Evolutionary conservation across 2,329 filamentous ascomycete genomes (phyloP).

Genomic region (Tolypocladium ophioglossoides): DNA sequence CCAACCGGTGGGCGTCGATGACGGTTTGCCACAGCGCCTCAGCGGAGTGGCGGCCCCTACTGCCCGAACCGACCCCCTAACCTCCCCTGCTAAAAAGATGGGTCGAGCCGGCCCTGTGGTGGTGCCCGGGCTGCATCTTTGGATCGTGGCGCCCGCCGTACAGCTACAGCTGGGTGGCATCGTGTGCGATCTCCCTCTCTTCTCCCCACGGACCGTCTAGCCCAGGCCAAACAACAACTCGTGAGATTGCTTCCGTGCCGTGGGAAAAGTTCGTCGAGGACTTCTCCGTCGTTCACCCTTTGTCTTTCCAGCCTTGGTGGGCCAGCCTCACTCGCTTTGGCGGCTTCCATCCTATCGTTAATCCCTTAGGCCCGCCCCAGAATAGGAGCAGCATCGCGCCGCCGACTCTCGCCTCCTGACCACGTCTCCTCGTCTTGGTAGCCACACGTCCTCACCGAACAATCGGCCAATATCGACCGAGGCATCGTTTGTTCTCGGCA

Average conservation of each 20-base stretch:
- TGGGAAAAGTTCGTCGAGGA: constrained; percentile 11
- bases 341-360: constrained; percentile 31
- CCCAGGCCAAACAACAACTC: not conserved
- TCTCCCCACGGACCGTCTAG: not conserved
- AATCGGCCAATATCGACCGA: not conserved
- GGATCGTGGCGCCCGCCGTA: constrained; percentile 2
- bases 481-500: not conserved
- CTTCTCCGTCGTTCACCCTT: constrained; percentile 7
- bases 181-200: constrained; percentile 2
- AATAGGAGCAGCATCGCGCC: not conserved
- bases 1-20: not conserved
- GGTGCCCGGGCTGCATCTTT: constrained; percentile 1
- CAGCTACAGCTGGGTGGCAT: not conserved
- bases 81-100: not conserved
- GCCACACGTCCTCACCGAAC: not conserved
- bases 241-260: constrained; percentile 12
- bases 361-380: not conserved
- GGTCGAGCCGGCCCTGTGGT: not conserved
- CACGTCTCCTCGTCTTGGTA: not conserved
- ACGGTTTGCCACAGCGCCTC: not conserved
- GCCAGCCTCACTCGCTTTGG: constrained; percentile 50
- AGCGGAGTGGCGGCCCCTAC: not conserved
- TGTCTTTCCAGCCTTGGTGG: constrained; percentile 9
- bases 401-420: not conserved
- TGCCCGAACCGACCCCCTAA: not conserved